Percentiles rank a stretch among this genome's conserved stretches.
These are phyloP conservation scores for Termitomyces eurrhizus DNA, from an alignment of 768 basidiomycete genomes.

Conservation along the genomic window DNA sequence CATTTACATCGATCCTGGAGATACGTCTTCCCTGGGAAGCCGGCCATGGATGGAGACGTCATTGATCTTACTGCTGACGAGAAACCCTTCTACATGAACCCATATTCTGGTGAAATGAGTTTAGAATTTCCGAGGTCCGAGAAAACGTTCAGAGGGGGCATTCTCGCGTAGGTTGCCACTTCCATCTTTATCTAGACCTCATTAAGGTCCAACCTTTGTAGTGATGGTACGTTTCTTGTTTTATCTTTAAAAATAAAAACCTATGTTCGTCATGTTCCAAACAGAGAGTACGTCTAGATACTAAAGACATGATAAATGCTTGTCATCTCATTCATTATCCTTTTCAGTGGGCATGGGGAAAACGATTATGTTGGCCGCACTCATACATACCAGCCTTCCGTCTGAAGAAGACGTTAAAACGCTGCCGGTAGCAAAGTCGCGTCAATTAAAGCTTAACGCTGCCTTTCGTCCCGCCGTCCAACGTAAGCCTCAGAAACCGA, in stretches of 20 bases:
- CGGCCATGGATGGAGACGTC: slow-evolving; percentile 41
- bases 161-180: slow-evolving; percentile 66
- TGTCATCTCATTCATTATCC: slow-evolving; percentile 4
- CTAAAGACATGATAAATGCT: slow-evolving; percentile 1
- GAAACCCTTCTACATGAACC: slow-evolving; percentile 81
- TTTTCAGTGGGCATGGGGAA: slow-evolving; percentile 90
- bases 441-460: slow-evolving; percentile 59
- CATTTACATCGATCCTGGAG: slow-evolving; percentile 30
- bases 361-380: slow-evolving; percentile 88
- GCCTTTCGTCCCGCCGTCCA: slow-evolving; percentile 50
- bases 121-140: slow-evolving; percentile 81
- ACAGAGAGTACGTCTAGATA: slow-evolving; percentile 19
- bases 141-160: slow-evolving; percentile 77
- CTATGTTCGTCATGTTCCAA: neutral
- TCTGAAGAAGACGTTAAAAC: slow-evolving; percentile 33
- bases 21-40: slow-evolving; percentile 69
- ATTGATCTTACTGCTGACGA: slow-evolving; percentile 85
- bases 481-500: slow-evolving; percentile 27
- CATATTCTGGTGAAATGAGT: slow-evolving; percentile 87
- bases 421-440: slow-evolving; percentile 33
- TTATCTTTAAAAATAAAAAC: slow-evolving; percentile 2
- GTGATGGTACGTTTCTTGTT: slow-evolving; percentile 14
- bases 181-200: slow-evolving; percentile 17
- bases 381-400: slow-evolving; percentile 75
- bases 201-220: neutral